phyloP scores from a whole-genome alignment of 2,329 filamentous ascomycete genomes.

The Fusarium longipes region DNA sequence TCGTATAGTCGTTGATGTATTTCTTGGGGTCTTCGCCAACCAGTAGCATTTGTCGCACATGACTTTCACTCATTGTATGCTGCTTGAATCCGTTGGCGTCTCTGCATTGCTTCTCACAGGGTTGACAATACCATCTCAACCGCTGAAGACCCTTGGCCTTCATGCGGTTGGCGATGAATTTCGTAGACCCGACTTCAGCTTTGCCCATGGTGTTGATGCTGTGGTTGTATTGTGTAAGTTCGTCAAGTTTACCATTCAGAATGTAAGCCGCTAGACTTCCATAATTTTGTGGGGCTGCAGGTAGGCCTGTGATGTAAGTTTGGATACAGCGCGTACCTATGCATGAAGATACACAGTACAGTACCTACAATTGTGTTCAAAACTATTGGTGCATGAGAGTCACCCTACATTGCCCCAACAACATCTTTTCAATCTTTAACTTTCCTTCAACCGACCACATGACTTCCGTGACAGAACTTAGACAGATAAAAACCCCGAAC shows the following conservation, averaged over 20 bases:
- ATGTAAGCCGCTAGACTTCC: background rate
- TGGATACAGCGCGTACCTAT: background rate
- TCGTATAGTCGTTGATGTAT: slow-evolving; percentile 83
- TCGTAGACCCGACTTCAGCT: slow-evolving; percentile 92
- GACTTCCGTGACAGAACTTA: no score
- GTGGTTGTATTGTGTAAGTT: slow-evolving; percentile 13
- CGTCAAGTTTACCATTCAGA: background rate
- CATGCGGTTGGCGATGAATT: slow-evolving; percentile 89
- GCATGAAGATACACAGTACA: no score
- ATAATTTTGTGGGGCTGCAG: slow-evolving; percentile 2
- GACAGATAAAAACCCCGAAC: no score
- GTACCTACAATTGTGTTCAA: no score
- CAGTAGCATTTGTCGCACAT: slow-evolving; percentile 88
- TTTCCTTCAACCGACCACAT: no score
- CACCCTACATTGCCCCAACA: no score
- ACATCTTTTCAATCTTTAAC: no score
- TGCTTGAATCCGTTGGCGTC: slow-evolving; percentile 94
- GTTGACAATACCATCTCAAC: slow-evolving; percentile 90
- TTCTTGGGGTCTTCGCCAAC: slow-evolving; percentile 90
- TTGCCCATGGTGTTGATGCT: slow-evolving; percentile 76
- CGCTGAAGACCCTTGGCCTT: slow-evolving; percentile 83
- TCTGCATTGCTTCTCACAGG: slow-evolving; percentile 73
- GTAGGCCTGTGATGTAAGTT: background rate
- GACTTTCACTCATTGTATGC: slow-evolving; percentile 85
- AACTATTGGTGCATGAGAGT: no score